Conservation (phyloP, 2,329 filamentous ascomycete species). For the Fusarium temperatum region DNA sequence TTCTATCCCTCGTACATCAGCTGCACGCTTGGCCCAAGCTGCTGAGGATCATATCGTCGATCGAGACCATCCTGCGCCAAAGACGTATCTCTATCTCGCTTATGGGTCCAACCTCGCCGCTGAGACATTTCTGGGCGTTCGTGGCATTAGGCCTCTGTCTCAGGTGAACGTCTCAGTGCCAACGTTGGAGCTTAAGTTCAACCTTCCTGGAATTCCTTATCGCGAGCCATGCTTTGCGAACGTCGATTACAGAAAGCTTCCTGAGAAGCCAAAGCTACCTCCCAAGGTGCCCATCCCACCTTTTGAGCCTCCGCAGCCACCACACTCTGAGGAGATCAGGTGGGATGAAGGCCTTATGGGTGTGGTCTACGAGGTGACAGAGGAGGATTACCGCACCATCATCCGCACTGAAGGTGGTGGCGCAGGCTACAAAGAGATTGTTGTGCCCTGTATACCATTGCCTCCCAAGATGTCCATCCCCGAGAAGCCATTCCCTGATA, state of each 20-base stretch:
- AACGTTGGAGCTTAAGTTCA: slow-evolving; percentile 80
- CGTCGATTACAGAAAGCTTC: slow-evolving; percentile 68
- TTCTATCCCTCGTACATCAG: slow-evolving; percentile 47
- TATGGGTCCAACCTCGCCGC: slow-evolving; percentile 91
- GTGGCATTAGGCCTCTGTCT: slow-evolving; percentile 83
- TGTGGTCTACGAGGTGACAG: slow-evolving; percentile 94
- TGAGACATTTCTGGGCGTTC: slow-evolving; percentile 79
- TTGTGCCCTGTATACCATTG: slow-evolving; percentile 80
- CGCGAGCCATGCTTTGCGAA: slow-evolving; percentile 93
- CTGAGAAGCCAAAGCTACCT: slow-evolving; percentile 50
- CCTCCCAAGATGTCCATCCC: slow-evolving; percentile 68
- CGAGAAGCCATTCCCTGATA: slow-evolving; percentile 61
- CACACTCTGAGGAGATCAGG: slow-evolving; percentile 28
- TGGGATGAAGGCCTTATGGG: slow-evolving; percentile 90
- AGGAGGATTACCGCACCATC: slow-evolving; percentile 82
- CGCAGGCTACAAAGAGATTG: slow-evolving; percentile 81
- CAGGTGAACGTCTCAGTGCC: slow-evolving; percentile 85
- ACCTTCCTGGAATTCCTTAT: slow-evolving; percentile 87
- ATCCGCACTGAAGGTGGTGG: slow-evolving; percentile 92
- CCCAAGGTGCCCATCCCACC: slow-evolving; percentile 43
- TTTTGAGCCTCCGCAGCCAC: slow-evolving; percentile 38
- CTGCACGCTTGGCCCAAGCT: slow-evolving; percentile 43
- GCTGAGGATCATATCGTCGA: slow-evolving; percentile 38
- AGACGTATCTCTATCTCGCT: slow-evolving; percentile 79
- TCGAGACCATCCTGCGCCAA: slow-evolving; percentile 32